A percentile compares a stretch with the other conserved stretches of the same genome.
phyloP scores from a whole-genome alignment of 768 basidiomycete species.

The Epithele typhae region DNA sequence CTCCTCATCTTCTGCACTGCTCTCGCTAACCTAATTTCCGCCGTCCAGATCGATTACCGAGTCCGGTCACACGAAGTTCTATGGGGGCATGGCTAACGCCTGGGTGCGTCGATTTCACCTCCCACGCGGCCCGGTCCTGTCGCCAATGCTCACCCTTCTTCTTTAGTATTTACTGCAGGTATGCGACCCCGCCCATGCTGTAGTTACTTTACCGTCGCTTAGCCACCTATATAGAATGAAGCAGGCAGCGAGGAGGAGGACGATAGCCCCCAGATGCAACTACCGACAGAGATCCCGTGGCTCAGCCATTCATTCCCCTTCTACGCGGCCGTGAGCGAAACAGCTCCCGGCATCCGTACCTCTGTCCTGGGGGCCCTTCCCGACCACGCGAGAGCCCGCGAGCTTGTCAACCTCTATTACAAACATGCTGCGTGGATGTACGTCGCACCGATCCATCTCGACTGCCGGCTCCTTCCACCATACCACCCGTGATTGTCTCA shows the following conservation, averaged over 20 bases:
- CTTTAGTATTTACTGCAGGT: constrained; percentile 64
- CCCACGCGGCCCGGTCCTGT: neutral
- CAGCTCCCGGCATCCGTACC: constrained; percentile 39
- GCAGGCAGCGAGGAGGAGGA: constrained; percentile 54
- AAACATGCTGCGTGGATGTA: constrained; percentile 72
- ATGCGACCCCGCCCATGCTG: constrained; percentile 16
- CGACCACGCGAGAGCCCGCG: constrained; percentile 25
- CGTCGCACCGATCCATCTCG: constrained; percentile 19
- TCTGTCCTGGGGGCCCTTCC: constrained; percentile 48
- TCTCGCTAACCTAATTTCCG: constrained; percentile 14
- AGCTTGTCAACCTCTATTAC: constrained; percentile 51
- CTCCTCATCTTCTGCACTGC: neutral
- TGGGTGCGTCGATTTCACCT: constrained; percentile 65
- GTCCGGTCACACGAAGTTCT: constrained; percentile 60
- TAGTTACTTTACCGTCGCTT: constrained; percentile 5
- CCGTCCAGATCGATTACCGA: constrained; percentile 53
- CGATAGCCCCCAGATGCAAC: constrained; percentile 31
- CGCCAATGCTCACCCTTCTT: constrained; percentile 9
- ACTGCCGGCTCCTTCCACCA: neutral
- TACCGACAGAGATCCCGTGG: constrained; percentile 56
- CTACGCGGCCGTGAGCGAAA: constrained; percentile 35
- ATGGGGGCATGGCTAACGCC: constrained; percentile 61
- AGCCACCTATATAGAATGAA: constrained; percentile 43
- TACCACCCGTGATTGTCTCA: neutral
- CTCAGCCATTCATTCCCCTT: constrained; percentile 59